Base-by-base conservation (phyloP, 2,329 filamentous ascomycete species). In the Dactylonectria macrodidyma region DNA sequence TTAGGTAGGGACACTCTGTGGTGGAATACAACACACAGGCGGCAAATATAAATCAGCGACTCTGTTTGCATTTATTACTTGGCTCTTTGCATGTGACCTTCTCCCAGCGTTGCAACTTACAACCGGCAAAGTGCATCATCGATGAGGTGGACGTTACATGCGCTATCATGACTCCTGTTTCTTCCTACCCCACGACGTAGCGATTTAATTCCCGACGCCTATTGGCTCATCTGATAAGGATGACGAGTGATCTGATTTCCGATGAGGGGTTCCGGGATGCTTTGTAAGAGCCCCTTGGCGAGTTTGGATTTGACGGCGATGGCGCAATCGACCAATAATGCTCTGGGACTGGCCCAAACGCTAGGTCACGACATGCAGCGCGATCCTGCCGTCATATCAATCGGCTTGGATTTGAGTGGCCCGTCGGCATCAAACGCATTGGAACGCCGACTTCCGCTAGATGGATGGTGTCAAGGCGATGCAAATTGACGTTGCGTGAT, bases 131-230 rank as follows among this genome's bases (percentile, higher is more conserved):
- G 48, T 59, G 61, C 34, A 33, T 52, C 24, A 52, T n/a, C 16
- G 8, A 38, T n/a, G n/a, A 30, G 22, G 26, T 41, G 41, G 52
- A 66, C 19, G 47, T 46, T 38, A 22, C 16, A 41, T 7, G 14
- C 55, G 55, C 64, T 67, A 67, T 59, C 67, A 69, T 69, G 65
- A 67, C 64, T 64, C 67, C 67, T 67, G 67, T 47, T 24, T 14
- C 33, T 50, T 30, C 12, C 48, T 36, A 38, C 24, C 36, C 54
- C 56, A 48, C 50, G 33, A 52, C 48, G 41, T 47, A 48, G 47
- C 36, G 30, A 19, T 47, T 10, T 5, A 47, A 8, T 38, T 5
- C 6, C 36, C 3, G 4, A 22, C 9, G 3, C 3, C 38, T 5
- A 63, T 66, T 66, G 64, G 64, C 51, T n/a, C 24, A 47, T 8